Conservation (phyloP, 148 eudicot species). For the Chenopodium suecicum region DNA sequence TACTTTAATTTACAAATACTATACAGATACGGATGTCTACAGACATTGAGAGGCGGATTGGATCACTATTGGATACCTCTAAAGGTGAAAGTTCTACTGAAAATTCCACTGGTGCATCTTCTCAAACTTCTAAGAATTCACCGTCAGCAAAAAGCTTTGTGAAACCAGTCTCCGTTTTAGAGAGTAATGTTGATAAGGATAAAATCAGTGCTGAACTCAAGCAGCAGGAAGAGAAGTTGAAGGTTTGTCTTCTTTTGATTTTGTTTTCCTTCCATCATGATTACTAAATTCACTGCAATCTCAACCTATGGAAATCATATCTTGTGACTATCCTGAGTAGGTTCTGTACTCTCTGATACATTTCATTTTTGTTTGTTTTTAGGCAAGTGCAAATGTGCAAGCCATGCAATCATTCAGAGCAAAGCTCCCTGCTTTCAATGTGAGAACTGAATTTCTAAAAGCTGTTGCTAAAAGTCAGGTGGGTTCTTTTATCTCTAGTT, state of each 20-base stretch:
- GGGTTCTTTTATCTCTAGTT: neutral
- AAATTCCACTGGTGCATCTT: constrained; percentile 41
- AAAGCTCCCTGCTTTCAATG: constrained; percentile 83
- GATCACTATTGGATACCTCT: constrained; percentile 64
- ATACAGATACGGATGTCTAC: constrained; percentile 79
- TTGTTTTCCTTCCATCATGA: neutral
- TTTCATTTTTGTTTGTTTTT: constrained; percentile 15
- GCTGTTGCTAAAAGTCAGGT: constrained; percentile 92
- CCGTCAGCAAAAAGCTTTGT: constrained; percentile 23
- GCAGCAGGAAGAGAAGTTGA: constrained; percentile 69
- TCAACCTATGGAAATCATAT: constrained; percentile 7
- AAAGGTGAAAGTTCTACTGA: constrained; percentile 30
- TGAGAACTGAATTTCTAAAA: constrained; percentile 74
- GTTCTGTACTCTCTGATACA: neutral
- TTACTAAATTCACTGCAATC: neutral
- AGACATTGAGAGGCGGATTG: constrained; percentile 77
- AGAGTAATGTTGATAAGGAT: constrained; percentile 49
- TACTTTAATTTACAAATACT: constrained; percentile 13
- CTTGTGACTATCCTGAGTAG: neutral
- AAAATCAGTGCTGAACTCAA: constrained; percentile 61
- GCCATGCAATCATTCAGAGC: constrained; percentile 75
- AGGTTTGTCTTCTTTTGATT: constrained; percentile 39
- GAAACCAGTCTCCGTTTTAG: constrained; percentile 26
- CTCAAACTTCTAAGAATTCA: constrained; percentile 38
- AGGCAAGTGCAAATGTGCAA: constrained; percentile 61